phyloP scores from a whole-genome alignment of 148 eudicot species.

The Rhododendron ferrugineum region DNA sequence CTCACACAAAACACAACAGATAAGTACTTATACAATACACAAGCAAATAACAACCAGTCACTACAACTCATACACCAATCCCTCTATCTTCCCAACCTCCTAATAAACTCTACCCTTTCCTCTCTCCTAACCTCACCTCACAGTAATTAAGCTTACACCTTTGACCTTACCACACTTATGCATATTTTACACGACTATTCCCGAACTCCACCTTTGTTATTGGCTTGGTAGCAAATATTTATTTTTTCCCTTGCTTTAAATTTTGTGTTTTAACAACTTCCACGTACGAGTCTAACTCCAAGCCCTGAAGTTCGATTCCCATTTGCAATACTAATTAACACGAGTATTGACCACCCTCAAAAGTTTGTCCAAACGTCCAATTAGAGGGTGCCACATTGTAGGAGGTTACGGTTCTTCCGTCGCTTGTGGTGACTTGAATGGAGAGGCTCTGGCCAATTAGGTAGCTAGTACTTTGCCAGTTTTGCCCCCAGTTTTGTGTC shows the following conservation, averaged over 20 bases:
- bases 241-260: neutral
- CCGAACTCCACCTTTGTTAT: neutral
- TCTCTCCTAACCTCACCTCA: neutral
- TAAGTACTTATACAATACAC: too few species aligned
- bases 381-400: conserved; percentile 20
- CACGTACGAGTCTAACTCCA: neutral
- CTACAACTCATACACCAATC: too few species aligned
- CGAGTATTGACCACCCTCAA: conserved; percentile 22
- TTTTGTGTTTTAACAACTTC: neutral
- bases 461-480: conserved; percentile 29
- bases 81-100: too few species aligned
- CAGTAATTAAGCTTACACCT: too few species aligned
- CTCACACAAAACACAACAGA: neutral
- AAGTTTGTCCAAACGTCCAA: conserved; percentile 38
- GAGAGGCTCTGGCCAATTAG: conserved; percentile 28
- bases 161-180: too few species aligned
- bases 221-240: too few species aligned
- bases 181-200: neutral
- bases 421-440: conserved; percentile 22
- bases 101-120: neutral
- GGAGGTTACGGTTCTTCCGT: conserved; percentile 29
- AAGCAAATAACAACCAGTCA: too few species aligned
- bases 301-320: neutral
- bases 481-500: conserved; percentile 35
- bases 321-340: neutral